Conservation (phyloP, 2,329 filamentous ascomycete species). For the Neobulgaria alba region DNA sequence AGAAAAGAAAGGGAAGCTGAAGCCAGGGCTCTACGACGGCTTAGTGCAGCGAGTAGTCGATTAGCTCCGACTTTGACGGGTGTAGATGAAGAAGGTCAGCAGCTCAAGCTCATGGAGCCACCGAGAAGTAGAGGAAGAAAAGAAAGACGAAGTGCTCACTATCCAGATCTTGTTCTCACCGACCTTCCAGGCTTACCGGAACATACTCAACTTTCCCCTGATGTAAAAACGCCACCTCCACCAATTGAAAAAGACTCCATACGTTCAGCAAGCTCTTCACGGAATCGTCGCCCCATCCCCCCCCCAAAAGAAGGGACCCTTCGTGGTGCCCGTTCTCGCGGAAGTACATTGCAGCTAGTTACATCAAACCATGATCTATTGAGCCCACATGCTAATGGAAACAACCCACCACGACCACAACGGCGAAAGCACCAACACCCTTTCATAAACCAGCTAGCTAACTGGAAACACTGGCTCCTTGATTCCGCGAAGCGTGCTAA, state of each 20-base stretch:
- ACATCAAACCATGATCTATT: conserved; percentile 56
- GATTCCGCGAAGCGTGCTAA: conserved; percentile 56
- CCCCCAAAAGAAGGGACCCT: conserved; percentile 76
- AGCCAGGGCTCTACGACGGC: conserved; percentile 65
- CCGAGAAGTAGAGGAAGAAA: conserved; percentile 68
- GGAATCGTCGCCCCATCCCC: conserved; percentile 64
- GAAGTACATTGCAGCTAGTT: conserved; percentile 81
- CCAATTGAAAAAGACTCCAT: conserved; percentile 73
- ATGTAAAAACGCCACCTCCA: conserved; percentile 45
- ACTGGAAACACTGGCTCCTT: conserved; percentile 65
- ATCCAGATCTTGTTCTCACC: conserved; percentile 53
- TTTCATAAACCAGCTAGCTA: conserved; percentile 57
- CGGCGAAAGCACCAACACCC: conserved; percentile 51
- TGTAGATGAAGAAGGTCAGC: conserved; percentile 65
- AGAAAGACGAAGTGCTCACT: conserved; percentile 64
- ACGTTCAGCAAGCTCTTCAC: conserved; percentile 68
- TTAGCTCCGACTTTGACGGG: conserved; percentile 70
- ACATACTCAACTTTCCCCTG: conserved; percentile 28
- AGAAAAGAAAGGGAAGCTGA: conserved; percentile 79
- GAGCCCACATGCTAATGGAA: conserved; percentile 35
- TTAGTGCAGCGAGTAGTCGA: conserved; percentile 83
- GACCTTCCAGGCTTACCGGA: conserved; percentile 76
- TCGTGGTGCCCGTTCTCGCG: conserved; percentile 62
- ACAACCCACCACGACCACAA: conserved; percentile 24
- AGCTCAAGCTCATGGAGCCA: conserved; percentile 37